Evolutionary conservation across 2,329 filamentous ascomycete genomes (phyloP).

Genomic region (Botrytis porri): DNA sequence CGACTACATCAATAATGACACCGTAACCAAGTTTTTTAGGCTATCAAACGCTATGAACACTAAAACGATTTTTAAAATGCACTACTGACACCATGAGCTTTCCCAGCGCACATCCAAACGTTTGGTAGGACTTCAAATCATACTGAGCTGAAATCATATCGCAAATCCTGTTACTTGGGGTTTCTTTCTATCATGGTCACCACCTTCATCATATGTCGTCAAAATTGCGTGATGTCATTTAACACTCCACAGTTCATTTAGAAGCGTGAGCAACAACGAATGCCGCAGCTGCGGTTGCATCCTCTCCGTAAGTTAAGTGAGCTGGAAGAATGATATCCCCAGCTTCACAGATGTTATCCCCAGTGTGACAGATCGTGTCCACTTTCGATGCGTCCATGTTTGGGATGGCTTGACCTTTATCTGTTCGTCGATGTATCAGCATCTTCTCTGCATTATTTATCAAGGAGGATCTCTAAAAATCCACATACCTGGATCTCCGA

Average conservation of each 20-base stretch:
- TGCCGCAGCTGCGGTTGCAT: conserved; percentile 40
- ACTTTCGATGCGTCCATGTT: conserved; percentile 33
- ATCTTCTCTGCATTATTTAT: neutral
- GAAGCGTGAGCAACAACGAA: conserved; percentile 34
- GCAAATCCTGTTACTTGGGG: neutral
- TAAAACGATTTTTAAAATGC: neutral
- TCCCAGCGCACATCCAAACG: neutral
- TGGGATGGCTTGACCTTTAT: conserved; percentile 27
- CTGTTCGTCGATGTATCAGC: conserved; percentile 15
- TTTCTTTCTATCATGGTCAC: neutral
- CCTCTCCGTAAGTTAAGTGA: conserved; percentile 42
- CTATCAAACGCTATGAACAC: neutral
- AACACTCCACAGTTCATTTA: neutral
- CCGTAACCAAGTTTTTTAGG: neutral
- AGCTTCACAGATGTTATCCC: conserved; percentile 51
- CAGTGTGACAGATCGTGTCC: conserved; percentile 48
- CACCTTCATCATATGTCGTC: conserved; percentile 8
- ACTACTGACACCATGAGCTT: neutral
- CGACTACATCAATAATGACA: neutral
- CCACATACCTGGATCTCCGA: conserved; percentile 42
- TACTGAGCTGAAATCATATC: neutral
- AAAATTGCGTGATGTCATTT: neutral
- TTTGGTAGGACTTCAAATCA: neutral
- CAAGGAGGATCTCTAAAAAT: neutral
- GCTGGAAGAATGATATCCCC: conserved; percentile 42